Conservation (phyloP, 2,329 filamentous ascomycete species). For the Aspergillus viridinutans region DNA sequence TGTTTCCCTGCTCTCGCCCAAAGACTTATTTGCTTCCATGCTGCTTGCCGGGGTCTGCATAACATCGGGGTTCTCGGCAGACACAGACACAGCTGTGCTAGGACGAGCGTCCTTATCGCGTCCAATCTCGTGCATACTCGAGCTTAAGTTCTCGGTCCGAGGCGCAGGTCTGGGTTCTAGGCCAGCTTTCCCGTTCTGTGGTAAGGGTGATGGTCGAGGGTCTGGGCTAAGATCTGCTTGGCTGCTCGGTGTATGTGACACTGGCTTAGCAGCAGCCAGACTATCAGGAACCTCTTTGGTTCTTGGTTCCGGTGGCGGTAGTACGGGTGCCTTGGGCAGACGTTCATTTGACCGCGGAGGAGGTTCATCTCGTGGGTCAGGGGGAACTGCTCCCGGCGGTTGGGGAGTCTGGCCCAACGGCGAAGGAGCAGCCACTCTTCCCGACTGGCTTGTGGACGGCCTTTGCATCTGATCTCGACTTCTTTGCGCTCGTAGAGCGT, state of each 20-base stretch:
- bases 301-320: constrained; percentile 19
- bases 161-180: constrained; percentile 17
- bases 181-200: constrained; percentile 23
- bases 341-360: constrained; percentile 22
- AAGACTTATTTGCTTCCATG: constrained; percentile 25
- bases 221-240: constrained; percentile 18
- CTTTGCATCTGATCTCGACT: constrained; percentile 40
- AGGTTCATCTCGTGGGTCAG: constrained; percentile 20
- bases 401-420: constrained; percentile 24
- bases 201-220: constrained; percentile 20
- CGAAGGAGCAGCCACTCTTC: constrained; percentile 31
- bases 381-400: constrained; percentile 18
- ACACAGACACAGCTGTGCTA: constrained; percentile 25
- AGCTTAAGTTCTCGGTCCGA: constrained; percentile 16
- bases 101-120: constrained; percentile 27
- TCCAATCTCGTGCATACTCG: constrained; percentile 15
- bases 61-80: constrained; percentile 18
- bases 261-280: constrained; percentile 8
- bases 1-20: constrained; percentile 27
- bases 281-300: constrained; percentile 18
- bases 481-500: constrained; percentile 30
- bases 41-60: constrained; percentile 21
- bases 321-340: constrained; percentile 10
- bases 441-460: constrained; percentile 34
- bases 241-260: constrained; percentile 13